phyloP scores from a whole-genome alignment of 139 green algal species.

The Zygnema circumcarinatum region DNA sequence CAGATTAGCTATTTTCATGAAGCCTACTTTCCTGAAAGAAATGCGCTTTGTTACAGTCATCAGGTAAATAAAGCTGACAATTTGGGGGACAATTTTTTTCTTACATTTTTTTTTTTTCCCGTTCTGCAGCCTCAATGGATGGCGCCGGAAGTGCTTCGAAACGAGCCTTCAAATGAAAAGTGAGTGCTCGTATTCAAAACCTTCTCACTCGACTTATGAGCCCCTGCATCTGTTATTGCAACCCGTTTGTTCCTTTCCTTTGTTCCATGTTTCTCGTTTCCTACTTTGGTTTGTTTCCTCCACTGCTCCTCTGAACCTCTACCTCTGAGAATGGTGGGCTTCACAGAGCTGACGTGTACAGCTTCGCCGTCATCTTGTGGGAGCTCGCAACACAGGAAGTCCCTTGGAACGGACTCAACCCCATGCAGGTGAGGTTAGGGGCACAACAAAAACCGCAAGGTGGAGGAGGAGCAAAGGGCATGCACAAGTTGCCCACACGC shows the following conservation, averaged over 20 bases:
- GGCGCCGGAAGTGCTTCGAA: constrained; percentile 71
- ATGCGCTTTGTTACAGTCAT: too few relatives aligned
- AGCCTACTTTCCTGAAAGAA: too few relatives aligned
- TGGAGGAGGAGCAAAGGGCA: too few relatives aligned
- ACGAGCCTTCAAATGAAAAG: constrained; percentile 81
- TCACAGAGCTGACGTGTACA: constrained; percentile 76
- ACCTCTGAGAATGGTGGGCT: too few relatives aligned
- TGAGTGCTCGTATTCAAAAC: background rate
- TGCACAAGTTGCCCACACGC: too few relatives aligned
- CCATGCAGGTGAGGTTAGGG: constrained; percentile 65
- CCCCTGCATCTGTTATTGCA: too few relatives aligned
- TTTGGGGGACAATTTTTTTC: too few relatives aligned
- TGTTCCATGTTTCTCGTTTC: background rate
- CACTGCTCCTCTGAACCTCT: too few relatives aligned
- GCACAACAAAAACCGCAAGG: too few relatives aligned
- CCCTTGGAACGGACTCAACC: constrained; percentile 83
- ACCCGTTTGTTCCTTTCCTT: background rate
- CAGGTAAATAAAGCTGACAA: too few relatives aligned
- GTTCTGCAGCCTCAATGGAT: constrained; percentile 85
- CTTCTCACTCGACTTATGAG: background rate
- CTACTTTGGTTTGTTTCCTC: background rate
- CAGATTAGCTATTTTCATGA: too few relatives aligned
- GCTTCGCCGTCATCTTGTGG: constrained; percentile 88
- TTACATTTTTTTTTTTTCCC: background rate
- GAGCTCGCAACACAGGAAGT: constrained; percentile 83